phyloP scores from a whole-genome alignment of 2,329 filamentous ascomycete genomes.

The Pyrenophora teres region DNA sequence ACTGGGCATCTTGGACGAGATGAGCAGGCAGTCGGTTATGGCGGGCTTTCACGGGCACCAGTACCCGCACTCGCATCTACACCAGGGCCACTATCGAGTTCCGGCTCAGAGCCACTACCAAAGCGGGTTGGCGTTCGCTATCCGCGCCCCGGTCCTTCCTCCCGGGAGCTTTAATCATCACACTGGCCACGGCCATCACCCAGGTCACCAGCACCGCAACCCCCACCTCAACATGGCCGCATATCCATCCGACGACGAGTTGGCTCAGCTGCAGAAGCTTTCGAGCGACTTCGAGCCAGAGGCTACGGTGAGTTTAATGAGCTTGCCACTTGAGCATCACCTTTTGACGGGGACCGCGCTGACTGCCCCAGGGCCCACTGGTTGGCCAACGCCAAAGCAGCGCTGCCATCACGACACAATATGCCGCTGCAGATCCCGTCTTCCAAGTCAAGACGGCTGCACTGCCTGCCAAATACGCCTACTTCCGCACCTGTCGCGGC shows the following conservation, averaged over 20 bases:
- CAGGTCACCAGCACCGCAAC: conserved; percentile 31
- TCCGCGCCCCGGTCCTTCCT: conserved; percentile 47
- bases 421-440: conserved; percentile 82
- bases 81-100: conserved; percentile 32
- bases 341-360: conserved; percentile 14
- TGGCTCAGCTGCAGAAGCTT: conserved; percentile 65
- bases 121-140: conserved; percentile 37
- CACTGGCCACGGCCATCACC: conserved; percentile 33
- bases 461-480: conserved; percentile 80
- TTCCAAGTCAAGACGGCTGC: conserved; percentile 87
- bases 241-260: conserved; percentile 56
- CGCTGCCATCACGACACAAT: conserved; percentile 78
- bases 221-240: conserved; percentile 45
- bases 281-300: conserved; percentile 65
- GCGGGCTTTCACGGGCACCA: conserved; percentile 31
- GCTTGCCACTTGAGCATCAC: conserved; percentile 9
- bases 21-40: conserved; percentile 41
- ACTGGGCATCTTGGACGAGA: conserved; percentile 10
- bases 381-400: conserved; percentile 80
- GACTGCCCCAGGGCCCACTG: conserved; percentile 70
- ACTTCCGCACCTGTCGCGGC: conserved; percentile 84
- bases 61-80: conserved; percentile 13
- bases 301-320: conserved; percentile 54
- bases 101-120: conserved; percentile 33
- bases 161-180: conserved; percentile 41